These are phyloP conservation scores for Cicer pinnatifidum DNA, from an alignment of 306 rosid species.

Conservation along the genomic window DNA sequence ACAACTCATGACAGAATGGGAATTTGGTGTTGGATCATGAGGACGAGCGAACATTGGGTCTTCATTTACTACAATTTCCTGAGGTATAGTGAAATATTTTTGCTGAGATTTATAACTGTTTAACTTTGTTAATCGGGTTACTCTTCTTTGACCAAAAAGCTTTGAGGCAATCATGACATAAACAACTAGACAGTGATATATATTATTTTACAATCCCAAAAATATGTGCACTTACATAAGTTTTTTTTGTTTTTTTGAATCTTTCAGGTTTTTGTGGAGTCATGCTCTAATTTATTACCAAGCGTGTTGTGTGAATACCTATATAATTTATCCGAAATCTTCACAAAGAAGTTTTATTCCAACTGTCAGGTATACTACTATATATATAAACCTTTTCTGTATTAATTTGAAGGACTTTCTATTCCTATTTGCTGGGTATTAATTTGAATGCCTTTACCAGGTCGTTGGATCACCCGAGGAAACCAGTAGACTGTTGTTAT, in stretches of 20 bases:
- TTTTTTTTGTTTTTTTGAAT: slow-evolving; percentile 5
- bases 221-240: background rate
- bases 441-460: slow-evolving; percentile 50
- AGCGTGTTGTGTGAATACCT: slow-evolving; percentile 49
- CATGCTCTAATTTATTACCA: slow-evolving; percentile 78
- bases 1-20: slow-evolving; percentile 57
- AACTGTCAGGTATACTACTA: slow-evolving; percentile 78
- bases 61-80: slow-evolving; percentile 80
- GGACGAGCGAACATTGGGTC: slow-evolving; percentile 79
- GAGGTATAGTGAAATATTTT: slow-evolving; percentile 57
- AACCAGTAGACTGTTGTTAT: slow-evolving; percentile 48
- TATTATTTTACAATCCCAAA: slow-evolving; percentile 1
- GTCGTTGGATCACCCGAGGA: slow-evolving; percentile 47
- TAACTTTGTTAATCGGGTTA: background rate
- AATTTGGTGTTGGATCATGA: slow-evolving; percentile 63
- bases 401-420: background rate
- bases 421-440: background rate
- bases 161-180: background rate
- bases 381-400: slow-evolving; percentile 1
- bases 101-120: slow-evolving; percentile 34
- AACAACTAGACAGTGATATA: background rate
- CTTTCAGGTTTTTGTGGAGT: slow-evolving; percentile 79
- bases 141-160: background rate
- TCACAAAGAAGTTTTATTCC: slow-evolving; percentile 71
- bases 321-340: slow-evolving; percentile 76